Conservation (phyloP, 768 basidiomycete species). For the Suillus variegatus region DNA sequence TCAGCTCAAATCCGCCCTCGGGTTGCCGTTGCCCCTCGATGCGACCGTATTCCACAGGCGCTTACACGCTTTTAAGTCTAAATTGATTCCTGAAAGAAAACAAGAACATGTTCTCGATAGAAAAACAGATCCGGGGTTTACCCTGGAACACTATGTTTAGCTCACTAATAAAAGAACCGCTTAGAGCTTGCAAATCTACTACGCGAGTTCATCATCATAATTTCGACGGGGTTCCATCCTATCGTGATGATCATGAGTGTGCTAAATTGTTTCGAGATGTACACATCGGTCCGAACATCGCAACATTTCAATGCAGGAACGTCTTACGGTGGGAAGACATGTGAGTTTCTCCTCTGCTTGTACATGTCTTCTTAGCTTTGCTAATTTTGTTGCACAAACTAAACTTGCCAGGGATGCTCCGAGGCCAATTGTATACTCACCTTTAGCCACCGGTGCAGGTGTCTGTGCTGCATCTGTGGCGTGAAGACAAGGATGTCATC, state of each 20-base stretch:
- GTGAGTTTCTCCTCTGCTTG: constrained; percentile 8
- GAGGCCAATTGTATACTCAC: neutral
- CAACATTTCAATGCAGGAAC: constrained; percentile 5
- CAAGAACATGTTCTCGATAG: neutral
- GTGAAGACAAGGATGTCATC: neutral
- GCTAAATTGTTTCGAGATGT: neutral
- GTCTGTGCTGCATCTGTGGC: neutral
- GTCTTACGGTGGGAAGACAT: constrained; percentile 7
- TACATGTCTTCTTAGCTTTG: neutral
- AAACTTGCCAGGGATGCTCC: neutral
- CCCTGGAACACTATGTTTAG: neutral
- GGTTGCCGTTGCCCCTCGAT: neutral
- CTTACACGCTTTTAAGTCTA: neutral
- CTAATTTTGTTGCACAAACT: constrained; percentile 8
- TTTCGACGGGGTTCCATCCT: constrained; percentile 1
- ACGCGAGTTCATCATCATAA: neutral
- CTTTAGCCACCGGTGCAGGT: neutral
- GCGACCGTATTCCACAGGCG: neutral
- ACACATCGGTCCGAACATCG: constrained; percentile 7
- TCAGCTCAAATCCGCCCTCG: neutral
- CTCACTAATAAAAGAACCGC: neutral
- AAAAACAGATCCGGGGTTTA: neutral
- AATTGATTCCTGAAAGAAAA: neutral
- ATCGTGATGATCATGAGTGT: constrained; percentile 3
- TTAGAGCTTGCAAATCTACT: neutral